Evolutionary conservation across 805 yeast genomes (phyloP).

Genomic region (Peterozyma toletana): DNA sequence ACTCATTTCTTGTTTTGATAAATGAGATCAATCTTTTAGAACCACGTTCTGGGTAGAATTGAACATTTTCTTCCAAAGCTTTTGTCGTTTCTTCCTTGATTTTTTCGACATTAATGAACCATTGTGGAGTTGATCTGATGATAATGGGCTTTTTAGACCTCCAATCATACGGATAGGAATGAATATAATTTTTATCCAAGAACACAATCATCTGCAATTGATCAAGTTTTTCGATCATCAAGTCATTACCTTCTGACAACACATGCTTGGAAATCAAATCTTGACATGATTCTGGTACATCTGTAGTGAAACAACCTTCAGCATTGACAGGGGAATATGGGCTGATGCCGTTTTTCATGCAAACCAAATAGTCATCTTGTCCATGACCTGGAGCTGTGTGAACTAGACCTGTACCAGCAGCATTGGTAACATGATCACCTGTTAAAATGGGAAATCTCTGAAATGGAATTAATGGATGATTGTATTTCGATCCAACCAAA

Average conservation of each 20-base stretch:
- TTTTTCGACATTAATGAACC: slow-evolving; percentile 83
- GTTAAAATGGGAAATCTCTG: slow-evolving; percentile 53
- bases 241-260: slow-evolving; percentile 46
- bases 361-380: slow-evolving; percentile 78
- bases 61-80: slow-evolving; percentile 49
- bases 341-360: slow-evolving; percentile 45
- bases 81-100: slow-evolving; percentile 58
- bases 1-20: slow-evolving; percentile 72
- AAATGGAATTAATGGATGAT: slow-evolving; percentile 40
- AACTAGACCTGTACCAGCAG: slow-evolving; percentile 91
- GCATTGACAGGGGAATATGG: slow-evolving; percentile 77
- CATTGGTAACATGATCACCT: slow-evolving; percentile 74
- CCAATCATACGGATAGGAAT: slow-evolving; percentile 97
- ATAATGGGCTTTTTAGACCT: slow-evolving; percentile 93
- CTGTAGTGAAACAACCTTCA: slow-evolving; percentile 56
- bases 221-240: slow-evolving; percentile 36
- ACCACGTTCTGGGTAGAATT: slow-evolving; percentile 72
- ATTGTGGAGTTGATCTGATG: slow-evolving; percentile 91
- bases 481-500: slow-evolving; percentile 37
- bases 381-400: slow-evolving; percentile 99
- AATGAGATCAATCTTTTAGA: slow-evolving; percentile 64
- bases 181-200: slow-evolving; percentile 47
- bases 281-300: slow-evolving; percentile 38
- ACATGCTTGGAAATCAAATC: slow-evolving; percentile 52
- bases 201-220: slow-evolving; percentile 37